These are phyloP conservation scores for Alternaria hordeiaustralica DNA, from an alignment of 2,329 filamentous ascomycete genomes.

Conservation along the genomic window DNA sequence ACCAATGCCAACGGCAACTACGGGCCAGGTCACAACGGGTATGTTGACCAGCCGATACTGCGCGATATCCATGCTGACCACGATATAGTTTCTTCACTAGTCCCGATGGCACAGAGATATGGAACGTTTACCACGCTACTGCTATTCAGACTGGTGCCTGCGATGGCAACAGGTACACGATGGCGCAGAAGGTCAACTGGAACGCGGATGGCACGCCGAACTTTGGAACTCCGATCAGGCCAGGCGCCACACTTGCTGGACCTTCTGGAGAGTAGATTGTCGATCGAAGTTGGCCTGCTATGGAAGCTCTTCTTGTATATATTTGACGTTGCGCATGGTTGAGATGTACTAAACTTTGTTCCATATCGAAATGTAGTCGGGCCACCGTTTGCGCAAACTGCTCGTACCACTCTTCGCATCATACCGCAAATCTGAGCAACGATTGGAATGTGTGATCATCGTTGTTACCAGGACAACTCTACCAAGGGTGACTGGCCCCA, in stretches of 20 bases:
- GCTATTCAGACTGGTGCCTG: constrained; percentile 58
- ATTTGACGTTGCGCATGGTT: not conserved
- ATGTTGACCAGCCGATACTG: not conserved
- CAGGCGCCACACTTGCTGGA: constrained; percentile 42
- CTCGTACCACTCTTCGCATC: not conserved
- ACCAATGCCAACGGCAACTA: constrained; percentile 63
- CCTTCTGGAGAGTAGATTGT: constrained; percentile 43
- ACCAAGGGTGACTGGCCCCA: not conserved
- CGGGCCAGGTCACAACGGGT: constrained; percentile 63
- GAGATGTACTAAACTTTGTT: not conserved
- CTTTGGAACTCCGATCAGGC: constrained; percentile 51
- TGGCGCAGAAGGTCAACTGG: constrained; percentile 59
- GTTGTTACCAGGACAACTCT: not conserved
- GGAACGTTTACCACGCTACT: constrained; percentile 65
- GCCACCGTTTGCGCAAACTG: not conserved
- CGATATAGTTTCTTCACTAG: constrained; percentile 61
- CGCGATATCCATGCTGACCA: not conserved
- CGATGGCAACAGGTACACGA: constrained; percentile 61
- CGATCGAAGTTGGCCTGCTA: not conserved
- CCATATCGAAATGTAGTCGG: not conserved
- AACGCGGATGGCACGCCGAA: constrained; percentile 60
- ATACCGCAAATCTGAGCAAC: not conserved
- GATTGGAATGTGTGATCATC: not conserved
- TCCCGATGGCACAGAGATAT: constrained; percentile 61
- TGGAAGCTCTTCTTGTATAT: not conserved